Base-by-base conservation (phyloP, 2,329 filamentous ascomycete genomes). In the Biscogniauxia mediterranea region DNA sequence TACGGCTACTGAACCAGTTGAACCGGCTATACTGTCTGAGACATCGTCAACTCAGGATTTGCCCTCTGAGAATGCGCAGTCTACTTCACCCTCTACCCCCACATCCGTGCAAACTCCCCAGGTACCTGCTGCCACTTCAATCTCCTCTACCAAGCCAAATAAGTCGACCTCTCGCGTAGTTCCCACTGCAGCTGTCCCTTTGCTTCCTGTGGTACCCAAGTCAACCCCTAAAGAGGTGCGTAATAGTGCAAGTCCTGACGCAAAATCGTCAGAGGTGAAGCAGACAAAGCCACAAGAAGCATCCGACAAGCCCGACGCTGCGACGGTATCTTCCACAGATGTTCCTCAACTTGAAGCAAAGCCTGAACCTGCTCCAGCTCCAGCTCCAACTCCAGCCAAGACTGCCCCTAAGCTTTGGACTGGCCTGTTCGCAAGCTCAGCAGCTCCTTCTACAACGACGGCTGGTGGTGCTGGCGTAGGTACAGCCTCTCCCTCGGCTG, bases 131-230 rank as follows among this genome's bases (percentile, higher is more conserved):
- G 55, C 66, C 42, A 56, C 67, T 11, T 71, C 69, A 15, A 56
- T 64, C 8, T 70, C 69, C 15, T 65, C 75, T 6, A 67, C 70
- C 1, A 74, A 73, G 38, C 50, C 69, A 9, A 63, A 62, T 20
- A 78, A 72, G 67, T 69, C 68, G 53, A 69, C 66, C 49, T 68
- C 65, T 49, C 78, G 78, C 15, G 73, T 75, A 20, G 69, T 76
- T 5, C 77, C 79, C 11, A 11, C 38, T 9, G 38, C 38, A n/a
- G 79, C 78, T 1, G 65, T 80, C 51, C 81, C 82, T 3, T 74
- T 81, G n/a, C 62, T 84, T 21, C 82, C 83, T 7, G 77, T 73
- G 38, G 66, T 82, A 8, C 80, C 81, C 6, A 83, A 80, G 69
- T 57, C 70, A 13, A 69, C 64, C 42, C 65, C 73, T 4, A 77